Conservation (phyloP, 192 early-diverging fungal species). For the Funneliformis geosporum region DNA sequence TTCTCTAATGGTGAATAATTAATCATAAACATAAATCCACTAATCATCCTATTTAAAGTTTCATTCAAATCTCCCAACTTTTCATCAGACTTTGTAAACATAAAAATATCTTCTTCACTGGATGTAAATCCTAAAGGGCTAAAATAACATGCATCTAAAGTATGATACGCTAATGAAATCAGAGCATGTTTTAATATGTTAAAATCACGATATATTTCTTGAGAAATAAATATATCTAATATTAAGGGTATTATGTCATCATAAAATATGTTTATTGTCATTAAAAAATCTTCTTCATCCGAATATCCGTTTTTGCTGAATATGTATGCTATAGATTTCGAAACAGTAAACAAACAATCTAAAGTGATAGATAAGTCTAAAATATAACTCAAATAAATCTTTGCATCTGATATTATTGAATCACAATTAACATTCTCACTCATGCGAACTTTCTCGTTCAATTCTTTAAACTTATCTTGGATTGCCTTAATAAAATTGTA, state of each 20-base stretch:
- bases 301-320: slow-evolving; percentile 35
- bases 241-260: slow-evolving; percentile 37
- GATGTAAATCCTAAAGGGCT: slow-evolving; percentile 27
- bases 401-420: slow-evolving; percentile 29
- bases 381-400: slow-evolving; percentile 40
- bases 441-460: not conserved
- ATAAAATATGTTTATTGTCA: slow-evolving; percentile 40
- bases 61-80: slow-evolving; percentile 18
- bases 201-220: slow-evolving; percentile 32
- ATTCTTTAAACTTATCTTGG: slow-evolving; percentile 45
- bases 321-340: slow-evolving; percentile 32
- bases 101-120: slow-evolving; percentile 12
- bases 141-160: slow-evolving; percentile 55
- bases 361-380: slow-evolving; percentile 40
- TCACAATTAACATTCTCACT: not conserved
- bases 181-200: slow-evolving; percentile 51
- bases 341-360: slow-evolving; percentile 41
- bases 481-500: slow-evolving; percentile 49
- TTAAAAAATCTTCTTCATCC: slow-evolving; percentile 36
- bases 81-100: slow-evolving; percentile 10
- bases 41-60: slow-evolving; percentile 46
- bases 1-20: slow-evolving; percentile 65
- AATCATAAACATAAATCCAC: slow-evolving; percentile 58
- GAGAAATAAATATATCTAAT: slow-evolving; percentile 29
- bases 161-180: slow-evolving; percentile 52